A percentile compares a stretch with the other conserved stretches of the same genome.
Evolutionary conservation across 192 early-diverging fungal genomes (phyloP).

Genomic region (Coemansia sp.): DNA sequence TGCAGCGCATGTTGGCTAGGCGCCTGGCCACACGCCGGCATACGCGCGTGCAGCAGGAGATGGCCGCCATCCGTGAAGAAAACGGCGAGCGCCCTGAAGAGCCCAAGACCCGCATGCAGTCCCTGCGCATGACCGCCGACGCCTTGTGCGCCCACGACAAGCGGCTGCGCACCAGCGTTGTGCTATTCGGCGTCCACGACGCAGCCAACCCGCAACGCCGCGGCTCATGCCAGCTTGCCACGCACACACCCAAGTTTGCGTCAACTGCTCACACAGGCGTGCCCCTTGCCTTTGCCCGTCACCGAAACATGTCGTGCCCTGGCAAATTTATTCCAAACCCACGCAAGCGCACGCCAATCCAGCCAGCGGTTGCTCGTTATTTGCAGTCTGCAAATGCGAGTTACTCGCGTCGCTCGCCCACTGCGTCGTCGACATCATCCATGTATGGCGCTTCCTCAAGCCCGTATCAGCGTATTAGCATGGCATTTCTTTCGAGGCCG

Average conservation of each 20-base stretch:
- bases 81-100: neutral
- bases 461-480: conserved; percentile 32
- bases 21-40: conserved; percentile 3
- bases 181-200: neutral
- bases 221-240: conserved; percentile 3
- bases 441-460: neutral
- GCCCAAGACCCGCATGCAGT: neutral
- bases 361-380: conserved; percentile 23
- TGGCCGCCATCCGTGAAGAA: neutral
- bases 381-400: conserved; percentile 19
- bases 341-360: conserved; percentile 15
- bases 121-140: neutral
- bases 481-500: conserved; percentile 19
- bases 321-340: conserved; percentile 5
- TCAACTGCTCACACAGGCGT: neutral
- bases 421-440: neutral
- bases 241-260: neutral
- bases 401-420: neutral
- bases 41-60: neutral
- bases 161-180: neutral
- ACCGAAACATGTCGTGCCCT: conserved; percentile 21
- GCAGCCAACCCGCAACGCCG: neutral
- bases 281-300: neutral
- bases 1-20: conserved; percentile 28
- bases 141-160: conserved; percentile 1